A percentile compares a stretch with the other conserved stretches of the same genome.
These are phyloP conservation scores for Lichtheimia hyalospora DNA, from an alignment of 371 early-diverging fungal species.

Conservation along the genomic window DNA sequence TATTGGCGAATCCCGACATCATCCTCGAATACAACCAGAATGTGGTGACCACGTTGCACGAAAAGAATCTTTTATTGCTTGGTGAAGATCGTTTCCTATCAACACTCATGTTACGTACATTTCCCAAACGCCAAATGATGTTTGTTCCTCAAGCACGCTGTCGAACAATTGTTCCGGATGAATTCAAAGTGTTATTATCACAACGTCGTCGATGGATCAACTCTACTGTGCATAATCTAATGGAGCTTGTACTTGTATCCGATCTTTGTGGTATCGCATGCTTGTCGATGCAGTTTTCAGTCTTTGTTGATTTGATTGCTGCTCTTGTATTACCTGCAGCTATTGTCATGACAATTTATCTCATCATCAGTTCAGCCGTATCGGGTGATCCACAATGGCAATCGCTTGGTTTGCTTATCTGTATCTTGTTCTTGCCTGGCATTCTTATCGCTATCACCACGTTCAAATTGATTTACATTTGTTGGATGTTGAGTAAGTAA, in stretches of 20 bases:
- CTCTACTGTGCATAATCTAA: slow-evolving; percentile 87
- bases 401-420: slow-evolving; percentile 67
- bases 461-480: slow-evolving; percentile 74
- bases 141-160: slow-evolving; percentile 93
- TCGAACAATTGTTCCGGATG: slow-evolving; percentile 81
- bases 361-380: slow-evolving; percentile 55
- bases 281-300: slow-evolving; percentile 88
- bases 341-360: slow-evolving; percentile 60
- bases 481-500: slow-evolving; percentile 72
- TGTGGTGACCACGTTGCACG: slow-evolving; percentile 91
- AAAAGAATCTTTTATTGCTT: slow-evolving; percentile 91
- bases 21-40: slow-evolving; percentile 89
- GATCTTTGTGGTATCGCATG: slow-evolving; percentile 88
- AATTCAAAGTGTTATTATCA: slow-evolving; percentile 75
- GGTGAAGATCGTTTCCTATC: slow-evolving; percentile 98
- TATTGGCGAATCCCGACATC: slow-evolving; percentile 88
- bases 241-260: slow-evolving; percentile 87
- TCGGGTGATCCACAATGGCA: slow-evolving; percentile 50
- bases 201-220: slow-evolving; percentile 95
- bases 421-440: slow-evolving; percentile 80
- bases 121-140: slow-evolving; percentile 89
- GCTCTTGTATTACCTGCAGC: slow-evolving; percentile 86
- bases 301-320: slow-evolving; percentile 81
- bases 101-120: slow-evolving; percentile 91
- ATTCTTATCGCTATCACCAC: slow-evolving; percentile 87